These are phyloP conservation scores for Cenococcum geophilum DNA, from an alignment of 495 filamentous ascomycete species.

Conservation along the genomic window DNA sequence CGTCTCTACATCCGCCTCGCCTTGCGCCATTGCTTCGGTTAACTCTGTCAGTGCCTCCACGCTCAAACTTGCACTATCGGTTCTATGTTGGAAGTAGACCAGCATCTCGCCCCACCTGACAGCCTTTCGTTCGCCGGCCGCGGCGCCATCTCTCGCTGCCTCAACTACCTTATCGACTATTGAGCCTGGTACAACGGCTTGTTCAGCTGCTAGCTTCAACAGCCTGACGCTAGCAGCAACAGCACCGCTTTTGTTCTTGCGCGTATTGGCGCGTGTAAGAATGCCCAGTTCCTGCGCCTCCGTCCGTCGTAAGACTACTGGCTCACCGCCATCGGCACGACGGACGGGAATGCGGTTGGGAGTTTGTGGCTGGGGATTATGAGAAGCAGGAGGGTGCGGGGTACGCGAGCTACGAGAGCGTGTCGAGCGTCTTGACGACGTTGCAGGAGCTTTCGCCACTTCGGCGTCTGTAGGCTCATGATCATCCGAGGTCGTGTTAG, in stretches of 20 bases:
- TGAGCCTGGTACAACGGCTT: background rate
- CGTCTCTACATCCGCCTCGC: conserved; percentile 4
- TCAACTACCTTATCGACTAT: background rate
- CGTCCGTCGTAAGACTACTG: conserved; percentile 50
- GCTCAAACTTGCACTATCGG: background rate
- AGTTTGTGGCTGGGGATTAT: conserved; percentile 29
- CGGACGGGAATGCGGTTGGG: conserved; percentile 53
- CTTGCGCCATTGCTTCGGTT: background rate
- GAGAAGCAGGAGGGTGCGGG: conserved; percentile 23
- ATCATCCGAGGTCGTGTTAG: no score
- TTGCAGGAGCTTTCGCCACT: conserved; percentile 6
- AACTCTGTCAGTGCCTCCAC: background rate
- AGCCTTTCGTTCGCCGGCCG: conserved; percentile 9
- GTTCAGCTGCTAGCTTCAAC: conserved; percentile 39
- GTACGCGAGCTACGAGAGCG: conserved; percentile 20
- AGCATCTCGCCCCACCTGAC: conserved; percentile 27
- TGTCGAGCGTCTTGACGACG: conserved; percentile 18
- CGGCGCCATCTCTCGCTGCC: conserved; percentile 3
- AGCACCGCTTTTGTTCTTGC: conserved; percentile 51
- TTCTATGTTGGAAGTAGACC: conserved; percentile 26
- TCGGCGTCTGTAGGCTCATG: conserved; percentile 20
- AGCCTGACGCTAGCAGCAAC: conserved; percentile 46
- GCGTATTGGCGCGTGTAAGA: conserved; percentile 51
- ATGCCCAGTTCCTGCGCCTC: conserved; percentile 54
- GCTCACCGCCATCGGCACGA: conserved; percentile 50